phyloP scores from a whole-genome alignment of 805 yeast genomes.

The Yamadazyma paraphyllophila region DNA sequence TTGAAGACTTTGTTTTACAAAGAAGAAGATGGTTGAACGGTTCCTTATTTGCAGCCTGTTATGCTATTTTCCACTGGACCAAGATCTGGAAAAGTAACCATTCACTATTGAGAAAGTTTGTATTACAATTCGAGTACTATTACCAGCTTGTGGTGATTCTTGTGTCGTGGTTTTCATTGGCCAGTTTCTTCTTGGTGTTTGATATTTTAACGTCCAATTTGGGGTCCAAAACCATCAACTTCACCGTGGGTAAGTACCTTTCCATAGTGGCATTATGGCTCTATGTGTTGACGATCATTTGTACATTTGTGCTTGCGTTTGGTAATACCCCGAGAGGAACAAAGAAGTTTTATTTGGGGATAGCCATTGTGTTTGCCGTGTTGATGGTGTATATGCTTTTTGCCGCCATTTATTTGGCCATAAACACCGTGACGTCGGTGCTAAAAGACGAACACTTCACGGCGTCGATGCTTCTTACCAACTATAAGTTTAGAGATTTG shows the following conservation, averaged over 20 bases:
- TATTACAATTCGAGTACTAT: conserved; percentile 81
- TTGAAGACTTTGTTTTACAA: conserved; percentile 93
- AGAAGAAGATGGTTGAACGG: conserved; percentile 99
- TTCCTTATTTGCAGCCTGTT: conserved; percentile 93
- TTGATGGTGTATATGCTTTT: conserved; percentile 87
- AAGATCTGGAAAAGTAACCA: conserved; percentile 90
- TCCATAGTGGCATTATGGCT: conserved; percentile 83
- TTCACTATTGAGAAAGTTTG: conserved; percentile 71
- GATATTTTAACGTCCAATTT: conserved; percentile 80
- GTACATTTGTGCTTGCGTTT: conserved; percentile 84
- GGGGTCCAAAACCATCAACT: conserved; percentile 58
- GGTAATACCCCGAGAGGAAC: conserved; percentile 96
- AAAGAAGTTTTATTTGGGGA: conserved; percentile 66
- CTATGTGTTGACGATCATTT: conserved; percentile 73
- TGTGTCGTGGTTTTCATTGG: conserved; percentile 90
- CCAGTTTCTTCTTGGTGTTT: conserved; percentile 87
- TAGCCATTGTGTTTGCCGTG: conserved; percentile 78
- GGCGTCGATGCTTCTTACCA: conserved; percentile 51
- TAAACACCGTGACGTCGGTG: conserved; percentile 62
- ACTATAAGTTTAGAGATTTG: conserved; percentile 78
- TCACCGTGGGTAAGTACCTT: conserved; percentile 72
- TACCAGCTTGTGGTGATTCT: conserved; percentile 74
- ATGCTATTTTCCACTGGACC: conserved; percentile 79
- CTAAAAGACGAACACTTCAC: conserved; percentile 44
- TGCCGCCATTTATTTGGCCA: conserved; percentile 80